Evolutionary conservation across 139 green algal genomes (phyloP).

Genomic region (Pseudopediastrum boryanum): DNA sequence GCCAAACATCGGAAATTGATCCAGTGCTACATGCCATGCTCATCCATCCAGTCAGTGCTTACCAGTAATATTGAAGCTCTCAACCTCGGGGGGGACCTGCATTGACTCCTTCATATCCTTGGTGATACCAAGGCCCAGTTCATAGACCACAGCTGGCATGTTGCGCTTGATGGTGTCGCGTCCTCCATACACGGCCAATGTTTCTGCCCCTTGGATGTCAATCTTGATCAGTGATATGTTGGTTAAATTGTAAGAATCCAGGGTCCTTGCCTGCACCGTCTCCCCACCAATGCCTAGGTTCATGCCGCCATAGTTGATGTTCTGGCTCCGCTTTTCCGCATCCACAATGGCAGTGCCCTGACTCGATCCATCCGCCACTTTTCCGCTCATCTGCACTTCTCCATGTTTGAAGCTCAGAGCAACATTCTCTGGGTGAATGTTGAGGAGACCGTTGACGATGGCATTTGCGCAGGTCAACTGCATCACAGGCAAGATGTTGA

Average conservation of each 20-base stretch:
- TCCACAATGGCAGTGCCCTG: neutral
- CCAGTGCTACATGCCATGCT: too few species aligned
- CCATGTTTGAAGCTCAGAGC: neutral
- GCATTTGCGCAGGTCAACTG: neutral
- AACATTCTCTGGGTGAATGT: neutral
- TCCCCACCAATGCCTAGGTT: conserved; percentile 11
- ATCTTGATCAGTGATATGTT: conserved; percentile 9
- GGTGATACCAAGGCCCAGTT: too few species aligned
- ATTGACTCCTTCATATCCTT: too few species aligned
- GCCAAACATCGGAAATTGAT: too few species aligned
- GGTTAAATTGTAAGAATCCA: conserved; percentile 16
- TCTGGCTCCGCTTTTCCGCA: neutral
- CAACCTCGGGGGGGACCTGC: too few species aligned
- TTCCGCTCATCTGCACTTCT: neutral
- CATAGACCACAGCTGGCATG: conserved; percentile 4
- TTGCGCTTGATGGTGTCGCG: neutral
- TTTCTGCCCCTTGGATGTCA: conserved; percentile 12
- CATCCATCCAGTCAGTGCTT: too few species aligned
- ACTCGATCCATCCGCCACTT: neutral
- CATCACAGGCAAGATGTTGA: neutral
- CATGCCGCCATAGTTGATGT: conserved; percentile 19
- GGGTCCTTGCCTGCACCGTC: conserved; percentile 1
- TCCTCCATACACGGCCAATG: conserved; percentile 5
- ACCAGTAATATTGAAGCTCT: too few species aligned
- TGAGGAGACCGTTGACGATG: neutral